Evolutionary conservation across 306 rosid species (phyloP), one percentile per base, ranked within the genome.

Genomic region (Ziziphus jujuba): DNA sequence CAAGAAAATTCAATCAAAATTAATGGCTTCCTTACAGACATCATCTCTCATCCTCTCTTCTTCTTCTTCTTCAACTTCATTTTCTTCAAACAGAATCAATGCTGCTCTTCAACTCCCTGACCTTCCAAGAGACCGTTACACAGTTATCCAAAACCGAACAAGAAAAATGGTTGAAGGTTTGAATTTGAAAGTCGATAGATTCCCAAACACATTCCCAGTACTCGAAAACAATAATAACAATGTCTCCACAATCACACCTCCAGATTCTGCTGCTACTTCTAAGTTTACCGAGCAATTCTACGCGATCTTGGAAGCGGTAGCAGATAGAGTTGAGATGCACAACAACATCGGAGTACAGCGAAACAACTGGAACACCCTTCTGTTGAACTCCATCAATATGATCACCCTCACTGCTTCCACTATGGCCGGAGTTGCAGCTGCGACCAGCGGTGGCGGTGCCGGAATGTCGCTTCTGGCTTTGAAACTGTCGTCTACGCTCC

Each of bases 321-420:
- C 79, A 0, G 92, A 91, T 51, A 77, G 98, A 14, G 40, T 85
- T 3, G 96, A 87, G 65, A 87, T 82, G 91, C 98, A 91, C 58
- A 56, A 59, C 9, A 91, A 89, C 84, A 24, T 91, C 2, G 80
- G 85, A 6, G 64, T 77, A 2, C 95, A 87, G 48, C 88, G 98
- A 6, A 78, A 89, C 14, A 87, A 92, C 60, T 92, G 95, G 96
- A 84, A 85, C 51, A 55, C 67, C 3, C 90, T 92, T 31, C 74
- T 89, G 1, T 38, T 92, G 0, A 85, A 85, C 71, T 89, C 98
- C 72, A 82, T 82, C 47, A 92, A 92, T 70, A 82, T 84, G 88
- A 82, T 89, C 6, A 92, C 95, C 25, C 95, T 92, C 34, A 71
- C 90, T 0, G 96, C 96, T 15, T 47, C 98, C 12, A 66, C 88